phyloP scores from a whole-genome alignment of 1,139 yeast species.

The Candida sanyaensis region DNA sequence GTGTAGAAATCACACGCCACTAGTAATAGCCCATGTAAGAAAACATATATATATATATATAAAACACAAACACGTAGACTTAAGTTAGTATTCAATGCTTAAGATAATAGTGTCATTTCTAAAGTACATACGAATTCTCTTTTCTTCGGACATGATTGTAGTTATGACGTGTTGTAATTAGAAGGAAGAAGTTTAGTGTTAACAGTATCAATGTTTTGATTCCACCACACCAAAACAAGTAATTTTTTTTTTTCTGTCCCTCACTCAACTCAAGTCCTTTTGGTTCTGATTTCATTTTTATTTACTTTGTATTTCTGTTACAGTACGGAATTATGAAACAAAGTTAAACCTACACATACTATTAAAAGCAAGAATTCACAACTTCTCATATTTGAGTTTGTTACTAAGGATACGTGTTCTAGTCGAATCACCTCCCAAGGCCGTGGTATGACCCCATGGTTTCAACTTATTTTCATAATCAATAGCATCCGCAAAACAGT shows the following conservation, averaged over 20 bases:
- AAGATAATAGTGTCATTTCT: neutral
- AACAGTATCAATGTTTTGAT: too few relatives aligned
- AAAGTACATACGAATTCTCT: slow-evolving; percentile 1
- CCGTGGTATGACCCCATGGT: slow-evolving; percentile 41
- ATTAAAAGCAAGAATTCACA: slow-evolving; percentile 6
- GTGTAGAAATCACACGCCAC: neutral
- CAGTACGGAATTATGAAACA: neutral
- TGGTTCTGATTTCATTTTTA: too few relatives aligned
- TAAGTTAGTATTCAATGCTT: neutral
- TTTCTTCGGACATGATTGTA: slow-evolving; percentile 3
- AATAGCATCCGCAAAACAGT: slow-evolving; percentile 36
- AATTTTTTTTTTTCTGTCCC: neutral
- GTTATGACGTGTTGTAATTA: neutral
- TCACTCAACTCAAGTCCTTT: too few relatives aligned
- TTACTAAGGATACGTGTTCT: slow-evolving; percentile 32
- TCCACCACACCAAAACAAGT: too few relatives aligned
- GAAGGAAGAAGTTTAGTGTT: neutral
- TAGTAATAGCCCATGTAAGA: neutral
- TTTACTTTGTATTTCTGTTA: too few relatives aligned
- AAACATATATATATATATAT: neutral
- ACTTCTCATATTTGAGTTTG: slow-evolving; percentile 23
- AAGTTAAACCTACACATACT: neutral
- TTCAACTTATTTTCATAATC: slow-evolving; percentile 32
- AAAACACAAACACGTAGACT: neutral
- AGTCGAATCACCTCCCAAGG: slow-evolving; percentile 35